Evolutionary conservation across 768 basidiomycete species (phyloP), one percentile per base, ranked within the genome.

Genomic region (Dioszegia aurantiaca): DNA sequence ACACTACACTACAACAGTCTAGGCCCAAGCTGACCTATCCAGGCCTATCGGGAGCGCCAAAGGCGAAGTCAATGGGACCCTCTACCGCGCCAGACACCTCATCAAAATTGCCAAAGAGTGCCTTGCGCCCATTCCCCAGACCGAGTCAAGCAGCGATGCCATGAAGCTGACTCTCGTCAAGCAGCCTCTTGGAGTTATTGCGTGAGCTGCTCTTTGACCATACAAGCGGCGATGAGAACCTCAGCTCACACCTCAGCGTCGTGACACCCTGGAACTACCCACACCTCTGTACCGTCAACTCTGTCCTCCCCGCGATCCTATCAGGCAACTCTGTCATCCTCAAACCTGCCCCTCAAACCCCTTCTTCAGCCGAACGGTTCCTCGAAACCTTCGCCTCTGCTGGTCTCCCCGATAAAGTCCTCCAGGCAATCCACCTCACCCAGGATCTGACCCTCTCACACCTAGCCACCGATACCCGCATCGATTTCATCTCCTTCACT

Each of bases 291-390:
- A 84, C 89, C 36, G 83, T 97, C 76, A 99, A 99, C 77, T 86
- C 89, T 3, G 85, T 98, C 49, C 82, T 99, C 23, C 95, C 95
- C 1, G 89, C 91, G 0, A 80, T 99, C 62, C 80, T 98, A 27
- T 85, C 93, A 4, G 81, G 95, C 28, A 98, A 99, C 74, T 78
- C 89, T 0, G 88, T 97, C 11, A 74, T 99, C 43, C 80, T 98
- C 72, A 99, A 98, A 75, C 94, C 95, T 0, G 94, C 92, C 1
- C 95, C 95, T 0, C 95, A 99, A 72, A 97, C 93, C 0, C 94
- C 95, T 4, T 80, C 90, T 43, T 84, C 86, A 0, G 92, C 88
- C 2, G 90, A 95, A 72, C 83, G 89, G 3, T 83, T 97, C 62
- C 82, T 83, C 0, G 72, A 80, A 14, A 86, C 88, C 0, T 81